phyloP scores from a whole-genome alignment of 768 basidiomycete genomes.

The Trametopsis cervina region DNA sequence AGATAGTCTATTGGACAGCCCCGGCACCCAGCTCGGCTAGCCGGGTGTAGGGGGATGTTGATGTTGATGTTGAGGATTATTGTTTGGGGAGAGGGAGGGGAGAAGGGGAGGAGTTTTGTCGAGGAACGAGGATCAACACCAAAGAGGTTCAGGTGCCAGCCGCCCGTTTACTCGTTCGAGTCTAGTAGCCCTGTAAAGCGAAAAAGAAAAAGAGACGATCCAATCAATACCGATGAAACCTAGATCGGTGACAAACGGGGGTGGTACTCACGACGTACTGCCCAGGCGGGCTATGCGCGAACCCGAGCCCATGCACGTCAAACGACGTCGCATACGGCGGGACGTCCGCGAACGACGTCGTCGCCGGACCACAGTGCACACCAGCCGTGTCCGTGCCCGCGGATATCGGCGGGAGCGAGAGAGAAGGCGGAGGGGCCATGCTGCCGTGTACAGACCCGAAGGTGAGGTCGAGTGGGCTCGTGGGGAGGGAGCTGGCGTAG shows the following conservation, averaged over 20 bases:
- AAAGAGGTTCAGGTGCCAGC: too few relatives aligned
- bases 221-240: too few relatives aligned
- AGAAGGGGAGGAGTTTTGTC: too few relatives aligned
- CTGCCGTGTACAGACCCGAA: constrained; percentile 1
- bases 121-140: too few relatives aligned
- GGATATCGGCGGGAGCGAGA: not conserved
- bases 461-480: constrained; percentile 18
- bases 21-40: too few relatives aligned
- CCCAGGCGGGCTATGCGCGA: not conserved
- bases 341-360: not conserved
- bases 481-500: constrained; percentile 20
- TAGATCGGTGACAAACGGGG: not conserved
- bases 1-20: too few relatives aligned
- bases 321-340: not conserved
- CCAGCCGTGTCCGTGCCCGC: too few relatives aligned
- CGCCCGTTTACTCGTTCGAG: too few relatives aligned
- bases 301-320: not conserved
- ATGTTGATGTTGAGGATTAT: too few relatives aligned
- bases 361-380: not conserved
- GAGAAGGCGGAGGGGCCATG: not conserved
- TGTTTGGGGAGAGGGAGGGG: too few relatives aligned
- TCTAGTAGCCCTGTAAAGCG: not conserved
- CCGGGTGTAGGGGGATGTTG: too few relatives aligned
- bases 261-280: not conserved
- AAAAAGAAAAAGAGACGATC: too few relatives aligned